A percentile compares a stretch with the other conserved stretches of the same genome.
phyloP scores from a whole-genome alignment of 1,284 basidiomycete genomes.

The Kalmanozyma brasiliensis region DNA sequence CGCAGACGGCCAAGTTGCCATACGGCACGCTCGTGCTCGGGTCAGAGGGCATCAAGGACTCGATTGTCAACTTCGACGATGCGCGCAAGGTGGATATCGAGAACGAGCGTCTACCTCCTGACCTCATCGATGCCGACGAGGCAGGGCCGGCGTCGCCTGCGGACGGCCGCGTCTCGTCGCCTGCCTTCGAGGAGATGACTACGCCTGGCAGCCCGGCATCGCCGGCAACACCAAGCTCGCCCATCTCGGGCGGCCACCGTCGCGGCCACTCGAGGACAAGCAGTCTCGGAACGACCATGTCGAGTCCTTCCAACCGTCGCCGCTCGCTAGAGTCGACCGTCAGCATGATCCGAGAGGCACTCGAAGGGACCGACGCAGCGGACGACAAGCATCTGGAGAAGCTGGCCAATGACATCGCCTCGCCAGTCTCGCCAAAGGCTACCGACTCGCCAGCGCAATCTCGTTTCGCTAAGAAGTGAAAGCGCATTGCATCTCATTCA shows the following conservation, averaged over 20 bases:
- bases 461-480: slow-evolving; percentile 18
- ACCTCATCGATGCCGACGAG: slow-evolving; percentile 87
- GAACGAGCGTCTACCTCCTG: slow-evolving; percentile 87
- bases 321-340: slow-evolving; percentile 95
- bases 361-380: slow-evolving; percentile 56
- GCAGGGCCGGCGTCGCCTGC: slow-evolving; percentile 75
- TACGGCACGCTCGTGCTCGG: slow-evolving; percentile 88
- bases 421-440: slow-evolving; percentile 44
- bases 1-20: slow-evolving; percentile 82
- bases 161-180: slow-evolving; percentile 71
- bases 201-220: slow-evolving; percentile 39
- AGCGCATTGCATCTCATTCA: neutral
- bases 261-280: slow-evolving; percentile 72
- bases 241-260: slow-evolving; percentile 46
- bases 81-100: slow-evolving; percentile 98
- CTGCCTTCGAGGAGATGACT: slow-evolving; percentile 51
- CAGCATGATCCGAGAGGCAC: slow-evolving; percentile 80
- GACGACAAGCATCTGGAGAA: slow-evolving; percentile 59
- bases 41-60: slow-evolving; percentile 93
- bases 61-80: slow-evolving; percentile 92
- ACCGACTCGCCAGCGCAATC: slow-evolving; percentile 25
- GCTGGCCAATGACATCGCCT: slow-evolving; percentile 57
- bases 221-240: slow-evolving; percentile 49
- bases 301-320: slow-evolving; percentile 89
- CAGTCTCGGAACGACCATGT: slow-evolving; percentile 94